Evolutionary conservation across 306 rosid species (phyloP).

Genomic region (Sechiopsis laciniata): DNA sequence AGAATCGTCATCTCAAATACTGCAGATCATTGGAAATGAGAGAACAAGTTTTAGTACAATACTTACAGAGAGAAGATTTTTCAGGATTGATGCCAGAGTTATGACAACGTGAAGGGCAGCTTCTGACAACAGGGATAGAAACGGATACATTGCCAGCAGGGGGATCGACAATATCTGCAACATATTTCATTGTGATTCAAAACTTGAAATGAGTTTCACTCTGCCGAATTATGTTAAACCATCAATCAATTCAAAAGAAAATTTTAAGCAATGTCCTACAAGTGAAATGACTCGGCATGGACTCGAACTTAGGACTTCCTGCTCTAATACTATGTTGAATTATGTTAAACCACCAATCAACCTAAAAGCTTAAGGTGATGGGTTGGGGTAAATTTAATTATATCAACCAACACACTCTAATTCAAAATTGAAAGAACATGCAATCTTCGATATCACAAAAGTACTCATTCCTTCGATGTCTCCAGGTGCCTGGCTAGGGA

Average conservation of each 20-base stretch:
- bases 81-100: conserved; percentile 41
- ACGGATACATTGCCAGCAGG: conserved; percentile 53
- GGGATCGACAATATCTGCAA: conserved; percentile 61
- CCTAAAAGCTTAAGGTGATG: too few relatives aligned
- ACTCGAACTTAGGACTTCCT: too few relatives aligned
- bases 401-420: too few relatives aligned
- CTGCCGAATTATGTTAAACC: too few relatives aligned
- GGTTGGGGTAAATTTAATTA: too few relatives aligned
- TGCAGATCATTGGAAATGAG: neutral
- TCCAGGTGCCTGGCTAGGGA: too few relatives aligned
- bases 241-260: too few relatives aligned
- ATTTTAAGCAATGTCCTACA: too few relatives aligned
- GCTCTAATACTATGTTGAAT: too few relatives aligned
- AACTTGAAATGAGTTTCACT: neutral
- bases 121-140: conserved; percentile 46
- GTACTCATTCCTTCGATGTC: neutral
- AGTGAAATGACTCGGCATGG: too few relatives aligned
- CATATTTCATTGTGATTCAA: neutral
- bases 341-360: too few relatives aligned
- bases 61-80: conserved; percentile 54
- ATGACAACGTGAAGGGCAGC: conserved; percentile 31
- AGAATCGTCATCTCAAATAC: neutral
- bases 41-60: neutral
- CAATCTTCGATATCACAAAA: neutral
- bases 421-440: neutral